Conservation (phyloP, 805 yeast genomes). For the Cyberlindnera japonica region DNA sequence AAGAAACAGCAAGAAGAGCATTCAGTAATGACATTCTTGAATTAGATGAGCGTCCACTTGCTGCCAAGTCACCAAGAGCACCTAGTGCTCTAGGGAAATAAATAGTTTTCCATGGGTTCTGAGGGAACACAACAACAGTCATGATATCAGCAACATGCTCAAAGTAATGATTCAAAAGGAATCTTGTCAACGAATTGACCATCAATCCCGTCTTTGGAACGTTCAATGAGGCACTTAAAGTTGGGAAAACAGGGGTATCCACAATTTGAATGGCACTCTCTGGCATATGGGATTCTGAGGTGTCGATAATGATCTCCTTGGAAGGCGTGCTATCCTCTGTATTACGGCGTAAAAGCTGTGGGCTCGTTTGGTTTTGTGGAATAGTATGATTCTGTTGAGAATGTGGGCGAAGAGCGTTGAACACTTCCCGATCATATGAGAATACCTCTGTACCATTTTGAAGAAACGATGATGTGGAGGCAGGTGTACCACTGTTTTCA, state of each 20-base stretch:
- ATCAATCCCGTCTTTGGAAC: constrained; percentile 60
- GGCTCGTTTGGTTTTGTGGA: not conserved
- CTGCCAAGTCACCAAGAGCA: constrained; percentile 78
- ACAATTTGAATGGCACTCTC: constrained; percentile 42
- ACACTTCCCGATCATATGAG: constrained; percentile 27
- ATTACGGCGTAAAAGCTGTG: not conserved
- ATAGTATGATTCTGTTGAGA: constrained; percentile 5
- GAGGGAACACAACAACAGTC: constrained; percentile 67
- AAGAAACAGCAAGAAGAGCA: constrained; percentile 76
- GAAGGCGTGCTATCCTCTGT: not conserved
- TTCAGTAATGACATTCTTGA: constrained; percentile 76
- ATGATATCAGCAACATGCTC: constrained; percentile 75
- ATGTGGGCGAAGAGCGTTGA: constrained; percentile 25
- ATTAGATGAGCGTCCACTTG: constrained; percentile 67
- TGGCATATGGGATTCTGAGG: constrained; percentile 43
- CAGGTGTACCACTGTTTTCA: not conserved
- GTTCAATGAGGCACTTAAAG: constrained; percentile 29
- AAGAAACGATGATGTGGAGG: constrained; percentile 1
- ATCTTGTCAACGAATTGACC: constrained; percentile 68
- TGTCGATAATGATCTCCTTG: constrained; percentile 17
- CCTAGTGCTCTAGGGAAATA: constrained; percentile 78
- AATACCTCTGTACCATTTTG: constrained; percentile 8
- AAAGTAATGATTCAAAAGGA: constrained; percentile 65
- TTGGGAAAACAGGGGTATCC: constrained; percentile 31
- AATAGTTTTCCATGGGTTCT: constrained; percentile 86